Base-by-base conservation (phyloP, 192 early-diverging fungal genomes). In the Entophlyctis helioformis region DNA sequence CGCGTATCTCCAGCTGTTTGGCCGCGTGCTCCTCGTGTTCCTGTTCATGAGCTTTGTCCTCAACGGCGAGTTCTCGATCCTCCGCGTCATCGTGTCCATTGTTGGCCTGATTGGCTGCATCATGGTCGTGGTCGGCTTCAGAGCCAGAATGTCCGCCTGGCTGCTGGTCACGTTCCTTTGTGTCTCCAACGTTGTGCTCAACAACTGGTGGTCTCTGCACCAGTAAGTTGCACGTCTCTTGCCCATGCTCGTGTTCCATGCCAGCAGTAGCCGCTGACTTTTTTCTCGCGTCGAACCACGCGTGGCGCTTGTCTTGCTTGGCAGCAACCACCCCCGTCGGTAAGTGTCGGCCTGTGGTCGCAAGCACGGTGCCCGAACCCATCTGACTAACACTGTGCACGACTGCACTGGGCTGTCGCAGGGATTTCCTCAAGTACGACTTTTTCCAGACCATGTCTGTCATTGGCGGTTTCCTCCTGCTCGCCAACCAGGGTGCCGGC, bases 401-500 rank as follows among this genome's bases (percentile, higher is more conserved):
- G 41, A 40, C 45, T 34, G 33, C 11, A 34, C 25, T 4, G 41
- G 5, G 4, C 41, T n/a, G 1, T 29, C 1, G 25, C 23, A 61
- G 72, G 11, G 90, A 96, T 47, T 97, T 92, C 62, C 80, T 91
- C 50, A 85, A 92, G 58, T 97, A 95, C 61, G 93, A 97, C 69
- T 97, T 97, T 62, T 97, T 95, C 81, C 93, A 97, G 66, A 96
- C 85, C 1, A 66, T 94, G 39, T 87, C 84, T 11, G 91, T 93
- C 69, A 80, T 89, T 78, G 94, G 94, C 41, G 94, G 94, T 32
- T 88, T 97, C 59, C 69, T 97, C 28, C 66, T 97, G 37, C 75
- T 97, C 20, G 84, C 87, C 56, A 96, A 86, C 57, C 74, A 93
- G 39, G 92, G 91, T 13, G 60, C 74, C 18, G 66, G 61, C 48